Conservation (phyloP, 352 stramenopile species). For the Blastocystis sp. region DNA sequence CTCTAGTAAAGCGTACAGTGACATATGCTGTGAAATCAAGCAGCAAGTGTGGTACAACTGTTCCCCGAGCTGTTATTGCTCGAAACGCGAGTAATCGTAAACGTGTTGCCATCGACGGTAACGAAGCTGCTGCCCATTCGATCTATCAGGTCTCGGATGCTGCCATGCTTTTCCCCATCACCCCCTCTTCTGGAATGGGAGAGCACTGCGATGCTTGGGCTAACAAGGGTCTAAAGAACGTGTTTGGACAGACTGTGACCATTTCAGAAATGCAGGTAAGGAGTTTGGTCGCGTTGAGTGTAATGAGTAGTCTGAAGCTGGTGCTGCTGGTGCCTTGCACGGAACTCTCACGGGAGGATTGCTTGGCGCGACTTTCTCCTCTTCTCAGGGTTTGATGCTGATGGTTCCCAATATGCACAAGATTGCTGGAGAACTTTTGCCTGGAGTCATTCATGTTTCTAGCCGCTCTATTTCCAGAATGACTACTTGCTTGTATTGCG, state of each 20-base stretch:
- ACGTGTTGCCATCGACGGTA: constrained; percentile 60
- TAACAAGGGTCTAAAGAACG: constrained; percentile 72
- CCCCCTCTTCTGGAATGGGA: constrained; percentile 73
- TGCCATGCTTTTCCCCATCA: constrained; percentile 74
- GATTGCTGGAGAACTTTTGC: constrained; percentile 68
- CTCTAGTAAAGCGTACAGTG: constrained; percentile 12
- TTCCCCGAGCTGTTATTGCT: constrained; percentile 16
- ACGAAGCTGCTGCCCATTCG: constrained; percentile 51
- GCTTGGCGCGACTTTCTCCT: constrained; percentile 73
- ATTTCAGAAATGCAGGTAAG: constrained; percentile 74
- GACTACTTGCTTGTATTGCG: constrained; percentile 75
- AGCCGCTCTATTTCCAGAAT: constrained; percentile 75
- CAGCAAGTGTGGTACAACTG: not conserved
- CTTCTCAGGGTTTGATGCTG: constrained; percentile 77
- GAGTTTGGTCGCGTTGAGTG: not conserved
- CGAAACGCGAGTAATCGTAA: constrained; percentile 15
- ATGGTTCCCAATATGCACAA: constrained; percentile 77
- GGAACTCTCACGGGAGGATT: constrained; percentile 75
- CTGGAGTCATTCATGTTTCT: constrained; percentile 83
- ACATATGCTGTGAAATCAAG: not conserved
- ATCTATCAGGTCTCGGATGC: constrained; percentile 52
- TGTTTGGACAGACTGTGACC: constrained; percentile 74
- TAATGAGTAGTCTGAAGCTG: constrained; percentile 65
- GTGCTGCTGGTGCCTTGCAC: constrained; percentile 75
- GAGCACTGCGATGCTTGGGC: constrained; percentile 75